Conservation (phyloP, 2,329 filamentous ascomycete species). For the Cercospora zeae-maydis region DNA sequence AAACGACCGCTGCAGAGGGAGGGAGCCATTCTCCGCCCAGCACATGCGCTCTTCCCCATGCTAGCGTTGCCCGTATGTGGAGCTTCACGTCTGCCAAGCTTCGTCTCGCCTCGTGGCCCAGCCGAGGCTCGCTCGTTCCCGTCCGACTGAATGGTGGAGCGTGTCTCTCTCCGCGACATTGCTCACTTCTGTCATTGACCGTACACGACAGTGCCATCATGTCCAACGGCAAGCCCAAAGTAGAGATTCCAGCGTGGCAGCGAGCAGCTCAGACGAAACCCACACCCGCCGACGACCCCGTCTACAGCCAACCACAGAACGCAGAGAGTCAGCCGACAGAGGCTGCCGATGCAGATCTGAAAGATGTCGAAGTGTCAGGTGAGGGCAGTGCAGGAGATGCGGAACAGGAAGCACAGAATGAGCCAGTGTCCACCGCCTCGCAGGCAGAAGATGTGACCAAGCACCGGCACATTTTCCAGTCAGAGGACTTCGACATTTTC, state of each 20-base stretch:
- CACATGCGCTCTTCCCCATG: neutral
- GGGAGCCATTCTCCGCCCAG: constrained; percentile 9
- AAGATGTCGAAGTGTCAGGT: constrained; percentile 3
- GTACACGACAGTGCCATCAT: constrained; percentile 18
- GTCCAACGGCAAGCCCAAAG: constrained; percentile 29
- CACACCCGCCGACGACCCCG: constrained; percentile 21
- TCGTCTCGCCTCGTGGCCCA: neutral
- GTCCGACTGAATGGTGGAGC: neutral
- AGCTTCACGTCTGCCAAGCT: neutral
- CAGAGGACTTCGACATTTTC: constrained; percentile 30
- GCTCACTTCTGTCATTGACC: neutral
- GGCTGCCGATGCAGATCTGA: neutral
- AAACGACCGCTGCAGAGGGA: constrained; percentile 4
- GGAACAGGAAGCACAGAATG: constrained; percentile 1
- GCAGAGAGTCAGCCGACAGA: constrained; percentile 12
- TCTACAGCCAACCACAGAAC: constrained; percentile 19
- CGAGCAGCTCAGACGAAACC: constrained; percentile 23
- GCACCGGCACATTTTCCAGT: constrained; percentile 19
- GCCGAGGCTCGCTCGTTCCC: neutral
- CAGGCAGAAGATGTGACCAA: neutral
- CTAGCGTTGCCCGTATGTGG: neutral
- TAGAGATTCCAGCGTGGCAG: constrained; percentile 37
- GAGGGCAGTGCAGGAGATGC: neutral
- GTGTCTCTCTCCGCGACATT: neutral
- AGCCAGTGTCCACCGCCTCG: neutral